These are phyloP conservation scores for Daldinia sp. DNA, from an alignment of 2,329 filamentous ascomycete genomes.

Conservation along the genomic window DNA sequence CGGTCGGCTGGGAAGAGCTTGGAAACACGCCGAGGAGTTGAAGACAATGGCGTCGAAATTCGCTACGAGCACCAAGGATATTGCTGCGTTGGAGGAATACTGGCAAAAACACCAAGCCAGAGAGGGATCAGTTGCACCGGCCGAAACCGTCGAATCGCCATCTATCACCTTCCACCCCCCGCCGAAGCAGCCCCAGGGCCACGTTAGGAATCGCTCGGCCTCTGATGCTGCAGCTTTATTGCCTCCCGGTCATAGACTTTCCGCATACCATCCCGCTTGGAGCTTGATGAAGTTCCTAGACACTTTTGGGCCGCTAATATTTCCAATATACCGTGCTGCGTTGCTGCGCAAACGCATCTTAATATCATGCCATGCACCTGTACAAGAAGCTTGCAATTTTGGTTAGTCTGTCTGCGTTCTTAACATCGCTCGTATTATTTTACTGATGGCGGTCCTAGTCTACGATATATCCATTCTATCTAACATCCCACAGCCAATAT, in stretches of 20 bases:
- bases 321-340: conserved; percentile 88
- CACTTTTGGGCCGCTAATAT: conserved; percentile 88
- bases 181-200: conserved; percentile 48
- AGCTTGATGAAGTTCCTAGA: conserved; percentile 81
- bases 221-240: conserved; percentile 69
- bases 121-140: conserved; percentile 44
- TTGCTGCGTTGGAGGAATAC: conserved; percentile 75
- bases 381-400: conserved; percentile 87
- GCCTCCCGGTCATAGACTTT: conserved; percentile 70
- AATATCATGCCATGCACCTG: conserved; percentile 84
- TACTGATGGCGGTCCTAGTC: conserved; percentile 61
- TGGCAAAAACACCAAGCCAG: conserved; percentile 71
- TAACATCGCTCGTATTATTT: neutral
- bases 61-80: conserved; percentile 70
- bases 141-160: conserved; percentile 61
- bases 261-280: conserved; percentile 84
- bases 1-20: conserved; percentile 85
- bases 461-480: conserved; percentile 94
- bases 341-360: conserved; percentile 87
- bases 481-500: conserved; percentile 80
- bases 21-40: conserved; percentile 83
- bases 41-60: conserved; percentile 77
- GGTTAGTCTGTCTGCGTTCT: conserved; percentile 60
- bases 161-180: conserved; percentile 55
- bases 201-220: conserved; percentile 65